Evolutionary conservation across 495 filamentous ascomycete species (phyloP), one percentile per base, ranked within the genome.

Genomic region (Emericellopsis terricola): DNA sequence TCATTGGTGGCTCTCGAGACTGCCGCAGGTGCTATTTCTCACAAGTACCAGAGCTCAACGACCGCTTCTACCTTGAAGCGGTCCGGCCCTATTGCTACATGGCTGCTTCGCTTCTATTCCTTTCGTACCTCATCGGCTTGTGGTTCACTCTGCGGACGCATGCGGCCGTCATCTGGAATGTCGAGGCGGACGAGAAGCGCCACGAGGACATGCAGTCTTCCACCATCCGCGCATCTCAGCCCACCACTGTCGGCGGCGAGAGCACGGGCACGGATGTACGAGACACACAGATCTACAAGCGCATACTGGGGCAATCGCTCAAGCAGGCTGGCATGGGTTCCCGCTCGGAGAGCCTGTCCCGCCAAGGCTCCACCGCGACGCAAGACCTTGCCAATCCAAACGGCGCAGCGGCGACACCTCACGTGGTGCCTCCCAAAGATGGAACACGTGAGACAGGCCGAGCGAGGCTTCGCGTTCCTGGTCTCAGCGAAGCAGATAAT

Each of bases 81-180:
- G 86, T 99, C 13, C 76, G 80, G 34, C 91, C 89, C 6, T 99
- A 91, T 52, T 92, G 79, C 42, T 93, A 83, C 64, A 66, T 91
- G 40, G 75, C 80, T 3, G 81, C 89, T 21, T 51, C 77, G 13
- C 68, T 86, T 42, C 65, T 99, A 20, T 97, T 99, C 57, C 53
- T 94, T 14, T 85, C 83, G 0, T 99, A 99, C 51, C 61, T 89
- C 23, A 89, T 96, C 41, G 89, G 89, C 11, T 61, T 96, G 19
- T 84, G 85, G 75, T 99, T 99, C 52, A 99, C 89, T 4, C 69
- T 99, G 4, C 65, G 91, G 39, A 99, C 89, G 2, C 89, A 99
- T 50, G 89, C 89, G 3, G 87, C 89, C 13, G 76, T 93, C 20
- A 99, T 99, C 38, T 99, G 89, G 89, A 86, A 83, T 47, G 76